Percentiles rank a stretch among this genome's conserved stretches.
Conservation (phyloP, 2,329 filamentous ascomycete genomes). For the Botrytis tulipae region DNA sequence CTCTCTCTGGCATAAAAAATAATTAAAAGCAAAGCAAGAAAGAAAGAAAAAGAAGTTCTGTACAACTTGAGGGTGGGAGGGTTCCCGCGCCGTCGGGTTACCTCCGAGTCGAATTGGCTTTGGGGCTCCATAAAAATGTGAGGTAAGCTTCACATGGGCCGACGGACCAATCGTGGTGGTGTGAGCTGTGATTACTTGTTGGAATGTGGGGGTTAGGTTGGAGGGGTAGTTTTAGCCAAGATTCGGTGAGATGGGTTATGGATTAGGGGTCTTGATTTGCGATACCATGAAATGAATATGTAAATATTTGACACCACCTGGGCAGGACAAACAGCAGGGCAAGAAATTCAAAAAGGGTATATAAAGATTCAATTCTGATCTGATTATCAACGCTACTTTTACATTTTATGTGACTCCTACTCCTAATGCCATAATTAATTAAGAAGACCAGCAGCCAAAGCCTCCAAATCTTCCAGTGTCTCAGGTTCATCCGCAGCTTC, state of each 20-base stretch:
- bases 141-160: slow-evolving; percentile 9
- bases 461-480: slow-evolving; percentile 76
- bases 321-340: too few species aligned
- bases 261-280: not conserved
- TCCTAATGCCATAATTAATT: slow-evolving; percentile 38
- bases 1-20: not conserved
- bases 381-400: slow-evolving; percentile 3
- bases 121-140: slow-evolving; percentile 3
- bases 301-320: not conserved
- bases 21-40: slow-evolving; percentile 4
- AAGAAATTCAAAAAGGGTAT: slow-evolving; percentile 2
- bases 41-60: not conserved
- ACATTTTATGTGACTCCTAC: not conserved
- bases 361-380: slow-evolving; percentile 6
- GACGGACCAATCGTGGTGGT: not conserved
- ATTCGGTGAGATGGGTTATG: not conserved
- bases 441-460: slow-evolving; percentile 70
- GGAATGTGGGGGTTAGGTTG: slow-evolving; percentile 11
- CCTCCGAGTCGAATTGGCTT: not conserved
- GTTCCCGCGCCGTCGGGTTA: not conserved
- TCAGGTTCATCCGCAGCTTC: slow-evolving; percentile 68
- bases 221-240: slow-evolving; percentile 19
- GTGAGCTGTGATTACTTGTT: not conserved
- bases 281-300: not conserved
- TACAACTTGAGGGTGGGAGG: not conserved